Conservation (phyloP, 768 basidiomycete species). For the Suillus americanus region DNA sequence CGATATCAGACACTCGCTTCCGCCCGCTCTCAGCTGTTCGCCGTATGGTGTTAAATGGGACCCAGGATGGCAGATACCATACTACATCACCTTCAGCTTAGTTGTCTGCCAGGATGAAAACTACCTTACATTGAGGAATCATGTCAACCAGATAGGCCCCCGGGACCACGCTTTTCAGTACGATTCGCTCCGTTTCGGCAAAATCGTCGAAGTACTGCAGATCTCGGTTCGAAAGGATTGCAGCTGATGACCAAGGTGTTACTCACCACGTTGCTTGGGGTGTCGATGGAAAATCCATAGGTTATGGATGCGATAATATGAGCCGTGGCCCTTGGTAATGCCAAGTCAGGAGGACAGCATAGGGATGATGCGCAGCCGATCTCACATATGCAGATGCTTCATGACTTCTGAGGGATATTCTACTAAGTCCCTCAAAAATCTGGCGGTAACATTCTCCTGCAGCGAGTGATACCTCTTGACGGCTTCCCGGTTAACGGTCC, state of each 20-base stretch:
- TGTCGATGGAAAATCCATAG: slow-evolving; percentile 8
- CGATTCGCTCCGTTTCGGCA: slow-evolving; percentile 8
- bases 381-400: slow-evolving; percentile 7
- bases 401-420: slow-evolving; percentile 8
- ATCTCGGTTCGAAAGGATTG: no score
- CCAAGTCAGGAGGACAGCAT: neutral
- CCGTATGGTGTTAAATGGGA: slow-evolving; percentile 18
- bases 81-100: slow-evolving; percentile 11
- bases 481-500: slow-evolving; percentile 1
- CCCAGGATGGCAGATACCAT: slow-evolving; percentile 18
- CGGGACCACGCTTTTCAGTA: slow-evolving; percentile 4
- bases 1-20: neutral
- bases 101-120: no score
- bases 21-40: slow-evolving; percentile 7
- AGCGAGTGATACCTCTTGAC: slow-evolving; percentile 8
- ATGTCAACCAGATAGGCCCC: slow-evolving; percentile 12
- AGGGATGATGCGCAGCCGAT: neutral
- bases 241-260: neutral
- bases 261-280: slow-evolving; percentile 7
- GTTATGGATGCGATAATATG: slow-evolving; percentile 8
- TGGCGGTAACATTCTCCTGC: slow-evolving; percentile 9
- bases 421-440: slow-evolving; percentile 6
- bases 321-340: slow-evolving; percentile 4
- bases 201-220: slow-evolving; percentile 8
- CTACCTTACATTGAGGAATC: slow-evolving; percentile 7